phyloP scores from a whole-genome alignment of 1,284 basidiomycete species.

The Ustilago curta region DNA sequence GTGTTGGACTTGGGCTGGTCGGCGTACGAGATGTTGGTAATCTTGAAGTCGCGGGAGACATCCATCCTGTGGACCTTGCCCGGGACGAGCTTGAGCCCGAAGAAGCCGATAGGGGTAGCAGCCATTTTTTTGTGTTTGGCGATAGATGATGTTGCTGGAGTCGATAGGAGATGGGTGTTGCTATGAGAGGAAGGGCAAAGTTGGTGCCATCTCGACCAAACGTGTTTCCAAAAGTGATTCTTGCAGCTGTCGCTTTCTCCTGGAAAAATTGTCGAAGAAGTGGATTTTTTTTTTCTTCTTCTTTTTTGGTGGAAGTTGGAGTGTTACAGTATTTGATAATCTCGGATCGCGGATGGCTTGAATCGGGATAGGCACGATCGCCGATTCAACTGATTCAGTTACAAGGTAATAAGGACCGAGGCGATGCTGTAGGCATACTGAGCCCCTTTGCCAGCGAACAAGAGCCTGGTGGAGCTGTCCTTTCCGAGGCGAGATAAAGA shows the following conservation, averaged over 20 bases:
- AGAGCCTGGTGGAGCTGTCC: too few relatives aligned
- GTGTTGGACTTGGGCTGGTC: conserved; percentile 77
- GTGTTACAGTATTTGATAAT: too few relatives aligned
- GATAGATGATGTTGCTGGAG: background rate
- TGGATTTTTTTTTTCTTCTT: conserved; percentile 1
- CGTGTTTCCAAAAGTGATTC: background rate
- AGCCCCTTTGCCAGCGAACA: too few relatives aligned
- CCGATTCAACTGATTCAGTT: background rate
- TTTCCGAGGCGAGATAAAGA: too few relatives aligned
- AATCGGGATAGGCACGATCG: background rate
- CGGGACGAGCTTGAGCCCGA: conserved; percentile 72
- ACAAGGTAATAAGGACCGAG: too few relatives aligned
- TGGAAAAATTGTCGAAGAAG: background rate
- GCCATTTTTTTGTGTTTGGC: conserved; percentile 33
- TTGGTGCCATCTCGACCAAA: background rate
- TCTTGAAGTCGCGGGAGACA: conserved; percentile 79
- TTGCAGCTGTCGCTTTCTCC: background rate
- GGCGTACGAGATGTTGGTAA: conserved; percentile 80
- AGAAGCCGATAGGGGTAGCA: conserved; percentile 63
- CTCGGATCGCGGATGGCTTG: background rate
- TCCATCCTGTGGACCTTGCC: conserved; percentile 76
- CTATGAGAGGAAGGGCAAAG: background rate
- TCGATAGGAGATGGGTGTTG: conserved; percentile 1
- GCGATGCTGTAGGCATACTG: too few relatives aligned
- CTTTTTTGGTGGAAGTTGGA: conserved; percentile 2